These are phyloP conservation scores for Chamaecrista fasciculata DNA, from an alignment of 306 rosid species.

Conservation along the genomic window DNA sequence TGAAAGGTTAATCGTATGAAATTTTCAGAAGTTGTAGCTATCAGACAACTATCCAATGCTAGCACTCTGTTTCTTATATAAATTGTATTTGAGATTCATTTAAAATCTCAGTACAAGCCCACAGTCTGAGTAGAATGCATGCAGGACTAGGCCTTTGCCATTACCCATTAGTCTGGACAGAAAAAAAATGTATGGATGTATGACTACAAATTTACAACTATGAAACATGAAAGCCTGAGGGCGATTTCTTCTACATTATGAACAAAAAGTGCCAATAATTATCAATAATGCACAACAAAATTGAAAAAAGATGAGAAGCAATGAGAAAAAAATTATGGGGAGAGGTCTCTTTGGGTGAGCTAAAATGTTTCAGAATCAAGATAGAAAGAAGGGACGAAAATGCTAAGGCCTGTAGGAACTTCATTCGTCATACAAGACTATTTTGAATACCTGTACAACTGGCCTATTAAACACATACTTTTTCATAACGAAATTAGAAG, in stretches of 20 bases:
- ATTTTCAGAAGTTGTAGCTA: conserved; percentile 3
- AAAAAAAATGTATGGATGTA: not conserved
- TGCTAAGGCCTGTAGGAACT: not conserved
- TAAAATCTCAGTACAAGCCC: not conserved
- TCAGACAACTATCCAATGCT: conserved; percentile 9
- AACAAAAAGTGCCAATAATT: not conserved
- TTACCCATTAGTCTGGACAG: not conserved
- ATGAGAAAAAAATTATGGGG: not conserved
- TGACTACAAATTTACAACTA: not conserved
- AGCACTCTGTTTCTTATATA: not conserved
- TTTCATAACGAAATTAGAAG: not conserved
- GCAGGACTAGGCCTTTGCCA: not conserved
- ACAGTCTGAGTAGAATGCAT: not conserved
- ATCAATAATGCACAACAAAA: not conserved
- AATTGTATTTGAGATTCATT: not conserved
- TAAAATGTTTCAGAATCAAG: not conserved
- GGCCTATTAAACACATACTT: too few relatives aligned
- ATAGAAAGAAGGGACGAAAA: not conserved
- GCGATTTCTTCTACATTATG: not conserved
- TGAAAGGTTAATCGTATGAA: conserved; percentile 31
- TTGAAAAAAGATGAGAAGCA: not conserved
- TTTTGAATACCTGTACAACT: not conserved
- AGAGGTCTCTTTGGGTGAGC: not conserved
- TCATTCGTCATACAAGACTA: not conserved
- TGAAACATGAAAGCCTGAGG: conserved; percentile 8